Evolutionary conservation across 495 filamentous ascomycete species (phyloP).

Genomic region (Ascodesmis nigricans): DNA sequence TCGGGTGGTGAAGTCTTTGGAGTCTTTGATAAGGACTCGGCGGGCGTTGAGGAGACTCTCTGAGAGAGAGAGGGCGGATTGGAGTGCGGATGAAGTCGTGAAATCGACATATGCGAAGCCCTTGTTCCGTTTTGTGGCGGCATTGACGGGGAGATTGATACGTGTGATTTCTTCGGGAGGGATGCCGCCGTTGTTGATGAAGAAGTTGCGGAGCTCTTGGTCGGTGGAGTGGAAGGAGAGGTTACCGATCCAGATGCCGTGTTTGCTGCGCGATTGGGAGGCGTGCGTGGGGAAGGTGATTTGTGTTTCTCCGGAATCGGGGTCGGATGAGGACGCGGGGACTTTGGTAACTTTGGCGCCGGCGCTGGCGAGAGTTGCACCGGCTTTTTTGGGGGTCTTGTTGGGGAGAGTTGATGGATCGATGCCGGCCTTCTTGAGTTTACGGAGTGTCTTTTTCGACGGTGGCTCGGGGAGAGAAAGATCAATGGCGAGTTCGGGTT

Average conservation of each 20-base stretch:
- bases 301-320: constrained; percentile 17
- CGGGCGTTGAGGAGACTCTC: constrained; percentile 58
- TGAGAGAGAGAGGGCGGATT: constrained; percentile 51
- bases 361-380: constrained; percentile 20
- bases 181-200: constrained; percentile 38
- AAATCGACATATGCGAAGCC: constrained; percentile 97
- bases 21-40: constrained; percentile 73
- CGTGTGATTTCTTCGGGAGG: constrained; percentile 40
- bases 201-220: constrained; percentile 47
- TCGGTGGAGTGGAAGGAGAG: constrained; percentile 57
- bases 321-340: constrained; percentile 20
- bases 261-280: constrained; percentile 35
- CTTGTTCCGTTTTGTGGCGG: constrained; percentile 34
- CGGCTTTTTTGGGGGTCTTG: constrained; percentile 9
- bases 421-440: constrained; percentile 43
- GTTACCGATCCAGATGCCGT: constrained; percentile 93
- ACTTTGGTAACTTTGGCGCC: constrained; percentile 23
- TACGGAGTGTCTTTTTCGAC: constrained; percentile 72
- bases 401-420: too few relatives aligned
- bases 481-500: constrained; percentile 68
- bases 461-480: constrained; percentile 67
- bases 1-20: constrained; percentile 65
- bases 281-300: constrained; percentile 19
- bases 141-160: constrained; percentile 48
- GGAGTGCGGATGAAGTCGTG: constrained; percentile 37